Percentiles rank a stretch among this genome's conserved stretches.
These are phyloP conservation scores for Irpex lacteus DNA, from an alignment of 1,284 basidiomycete genomes.

Conservation along the genomic window DNA sequence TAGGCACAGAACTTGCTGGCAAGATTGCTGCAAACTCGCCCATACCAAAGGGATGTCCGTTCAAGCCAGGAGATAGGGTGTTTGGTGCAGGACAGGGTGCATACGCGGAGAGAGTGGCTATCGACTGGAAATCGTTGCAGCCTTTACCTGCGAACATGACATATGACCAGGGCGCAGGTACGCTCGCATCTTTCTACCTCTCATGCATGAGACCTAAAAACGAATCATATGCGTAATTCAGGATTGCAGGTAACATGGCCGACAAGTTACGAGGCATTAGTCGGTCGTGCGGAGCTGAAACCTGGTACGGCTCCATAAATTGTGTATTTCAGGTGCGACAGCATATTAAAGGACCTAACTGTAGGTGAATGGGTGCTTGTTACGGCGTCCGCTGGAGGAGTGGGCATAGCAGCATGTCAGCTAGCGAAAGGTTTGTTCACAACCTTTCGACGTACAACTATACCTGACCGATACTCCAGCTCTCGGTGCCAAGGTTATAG, in stretches of 20 bases:
- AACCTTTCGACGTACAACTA: constrained; percentile 4
- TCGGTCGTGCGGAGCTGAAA: constrained; percentile 79
- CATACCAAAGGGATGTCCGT: constrained; percentile 80
- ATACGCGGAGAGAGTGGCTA: constrained; percentile 72
- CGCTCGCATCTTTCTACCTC: constrained; percentile 9
- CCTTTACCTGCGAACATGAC: constrained; percentile 62
- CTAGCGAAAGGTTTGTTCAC: constrained; percentile 70
- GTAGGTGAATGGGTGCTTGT: constrained; percentile 87
- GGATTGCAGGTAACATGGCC: constrained; percentile 84
- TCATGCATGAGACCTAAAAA: constrained; percentile 8
- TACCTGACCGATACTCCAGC: constrained; percentile 37
- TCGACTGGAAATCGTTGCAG: constrained; percentile 46
- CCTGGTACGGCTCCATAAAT: constrained; percentile 41
- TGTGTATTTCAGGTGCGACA: background rate
- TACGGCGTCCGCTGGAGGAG: constrained; percentile 88
- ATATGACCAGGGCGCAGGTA: constrained; percentile 65
- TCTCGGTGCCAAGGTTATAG: constrained; percentile 78
- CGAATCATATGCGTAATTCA: constrained; percentile 20
- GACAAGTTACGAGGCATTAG: constrained; percentile 86
- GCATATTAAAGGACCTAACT: background rate
- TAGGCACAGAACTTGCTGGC: constrained; percentile 88
- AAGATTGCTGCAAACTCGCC: constrained; percentile 71
- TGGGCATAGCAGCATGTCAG: constrained; percentile 90
- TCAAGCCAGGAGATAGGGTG: constrained; percentile 83
- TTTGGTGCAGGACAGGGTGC: constrained; percentile 86